Conservation (phyloP, 176 grass and related monocot species). For the Puya raimondii region DNA sequence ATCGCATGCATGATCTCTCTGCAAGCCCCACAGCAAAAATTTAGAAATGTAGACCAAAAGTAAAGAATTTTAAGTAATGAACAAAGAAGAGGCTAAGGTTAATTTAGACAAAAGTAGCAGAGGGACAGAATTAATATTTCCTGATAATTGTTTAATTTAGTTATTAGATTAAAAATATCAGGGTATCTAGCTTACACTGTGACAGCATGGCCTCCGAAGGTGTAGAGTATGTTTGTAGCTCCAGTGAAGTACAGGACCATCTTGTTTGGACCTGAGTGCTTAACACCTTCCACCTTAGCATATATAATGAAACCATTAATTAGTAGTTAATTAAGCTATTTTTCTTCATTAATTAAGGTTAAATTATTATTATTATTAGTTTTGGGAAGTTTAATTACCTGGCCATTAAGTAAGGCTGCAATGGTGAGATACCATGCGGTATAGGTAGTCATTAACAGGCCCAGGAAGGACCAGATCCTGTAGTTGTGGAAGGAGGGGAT, state of each 20-base stretch:
- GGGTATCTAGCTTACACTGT: slow-evolving; percentile 48
- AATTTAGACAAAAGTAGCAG: slow-evolving; percentile 2
- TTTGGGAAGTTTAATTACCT: too few relatives aligned
- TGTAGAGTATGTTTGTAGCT: slow-evolving; percentile 97
- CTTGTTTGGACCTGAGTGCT: slow-evolving; percentile 64
- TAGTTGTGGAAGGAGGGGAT: slow-evolving; percentile 98
- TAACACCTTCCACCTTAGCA: slow-evolving; percentile 55
- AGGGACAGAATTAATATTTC: background rate
- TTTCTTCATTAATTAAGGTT: too few relatives aligned
- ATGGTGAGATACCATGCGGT: slow-evolving; percentile 90
- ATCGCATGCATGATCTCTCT: slow-evolving; percentile 99
- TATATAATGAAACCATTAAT: slow-evolving; percentile 5
- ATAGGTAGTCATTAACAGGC: slow-evolving; percentile 82
- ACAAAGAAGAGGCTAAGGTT: background rate
- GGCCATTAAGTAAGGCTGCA: slow-evolving; percentile 58
- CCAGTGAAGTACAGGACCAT: slow-evolving; percentile 98
- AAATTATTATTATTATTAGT: too few relatives aligned
- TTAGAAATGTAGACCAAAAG: background rate
- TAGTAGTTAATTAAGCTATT: background rate
- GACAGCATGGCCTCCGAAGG: slow-evolving; percentile 96
- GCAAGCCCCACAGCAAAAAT: slow-evolving; percentile 6
- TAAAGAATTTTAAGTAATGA: background rate
- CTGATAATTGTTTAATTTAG: too few relatives aligned
- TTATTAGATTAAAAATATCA: too few relatives aligned
- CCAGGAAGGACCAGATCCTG: slow-evolving; percentile 90